Percentiles rank a stretch among this genome's conserved stretches.
Evolutionary conservation across 768 basidiomycete genomes (phyloP).

Genomic region (Coprinopsis sp.): DNA sequence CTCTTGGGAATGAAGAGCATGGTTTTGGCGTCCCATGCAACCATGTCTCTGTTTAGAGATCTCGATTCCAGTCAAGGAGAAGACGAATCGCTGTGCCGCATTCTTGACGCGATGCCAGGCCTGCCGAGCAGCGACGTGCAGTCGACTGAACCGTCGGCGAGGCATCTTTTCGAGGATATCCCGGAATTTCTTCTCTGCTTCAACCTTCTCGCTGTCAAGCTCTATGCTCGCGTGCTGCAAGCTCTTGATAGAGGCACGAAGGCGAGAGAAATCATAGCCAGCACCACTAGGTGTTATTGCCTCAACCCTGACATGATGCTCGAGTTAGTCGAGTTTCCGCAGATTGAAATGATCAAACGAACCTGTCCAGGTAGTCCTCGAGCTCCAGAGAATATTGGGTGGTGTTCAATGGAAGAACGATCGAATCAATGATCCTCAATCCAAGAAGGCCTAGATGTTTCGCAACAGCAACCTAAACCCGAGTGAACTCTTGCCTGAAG

Average conservation of each 20-base stretch:
- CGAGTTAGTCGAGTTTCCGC: neutral
- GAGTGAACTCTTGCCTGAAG: neutral
- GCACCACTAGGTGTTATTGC: conserved; percentile 25
- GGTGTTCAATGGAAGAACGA: conserved; percentile 66
- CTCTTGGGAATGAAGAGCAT: no score
- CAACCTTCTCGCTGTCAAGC: conserved; percentile 53
- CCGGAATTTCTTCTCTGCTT: conserved; percentile 46
- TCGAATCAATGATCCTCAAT: conserved; percentile 53
- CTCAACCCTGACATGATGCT: conserved; percentile 41
- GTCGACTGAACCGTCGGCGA: conserved; percentile 7
- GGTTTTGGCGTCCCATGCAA: no score
- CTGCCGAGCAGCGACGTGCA: neutral
- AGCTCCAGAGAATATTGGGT: conserved; percentile 68
- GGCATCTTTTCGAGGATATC: conserved; percentile 30
- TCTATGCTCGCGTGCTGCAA: conserved; percentile 45
- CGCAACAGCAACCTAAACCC: conserved; percentile 61
- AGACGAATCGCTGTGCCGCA: neutral
- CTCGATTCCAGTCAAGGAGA: neutral
- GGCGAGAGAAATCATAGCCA: conserved; percentile 30
- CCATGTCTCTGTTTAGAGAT: no score
- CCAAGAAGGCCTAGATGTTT: conserved; percentile 61
- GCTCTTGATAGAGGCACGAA: conserved; percentile 42
- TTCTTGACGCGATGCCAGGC: neutral
- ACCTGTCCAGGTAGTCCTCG: conserved; percentile 54
- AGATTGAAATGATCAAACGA: conserved; percentile 13